Evolutionary conservation across 2,329 filamentous ascomycete species (phyloP).

Genomic region (Cercospora citrullina): DNA sequence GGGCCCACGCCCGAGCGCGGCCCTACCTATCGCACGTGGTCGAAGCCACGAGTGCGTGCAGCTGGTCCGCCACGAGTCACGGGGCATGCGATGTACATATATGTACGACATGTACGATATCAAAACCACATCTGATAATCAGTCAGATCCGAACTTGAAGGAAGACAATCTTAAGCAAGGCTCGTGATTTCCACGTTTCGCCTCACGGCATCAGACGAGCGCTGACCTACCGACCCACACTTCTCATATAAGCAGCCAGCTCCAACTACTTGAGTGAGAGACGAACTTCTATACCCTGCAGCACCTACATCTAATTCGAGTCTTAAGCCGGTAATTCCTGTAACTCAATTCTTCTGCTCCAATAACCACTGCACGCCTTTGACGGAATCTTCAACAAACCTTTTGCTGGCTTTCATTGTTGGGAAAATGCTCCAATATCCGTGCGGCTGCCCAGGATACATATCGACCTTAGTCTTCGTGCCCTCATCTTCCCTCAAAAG

Average conservation of each 20-base stretch:
- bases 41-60: neutral
- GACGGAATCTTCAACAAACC: conserved; percentile 36
- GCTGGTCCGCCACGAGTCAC: neutral
- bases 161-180: neutral
- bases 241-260: neutral
- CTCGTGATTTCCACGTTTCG: neutral
- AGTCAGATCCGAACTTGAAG: neutral
- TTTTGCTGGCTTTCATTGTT: conserved; percentile 29
- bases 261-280: neutral
- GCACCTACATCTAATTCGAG: neutral
- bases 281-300: neutral
- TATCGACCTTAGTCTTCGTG: conserved; percentile 44
- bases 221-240: neutral
- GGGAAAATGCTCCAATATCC: conserved; percentile 43
- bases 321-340: neutral
- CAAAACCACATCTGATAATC: neutral
- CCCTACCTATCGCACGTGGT: neutral
- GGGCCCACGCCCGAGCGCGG: neutral
- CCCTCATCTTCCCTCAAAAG: conserved; percentile 44
- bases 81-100: conserved; percentile 7
- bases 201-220: neutral
- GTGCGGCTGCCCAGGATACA: conserved; percentile 48
- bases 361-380: conserved; percentile 36
- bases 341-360: conserved; percentile 23
- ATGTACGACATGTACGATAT: conserved; percentile 12